Evolutionary conservation across 139 green algal species (phyloP).

Genomic region (Chlamydomonas incerta): DNA sequence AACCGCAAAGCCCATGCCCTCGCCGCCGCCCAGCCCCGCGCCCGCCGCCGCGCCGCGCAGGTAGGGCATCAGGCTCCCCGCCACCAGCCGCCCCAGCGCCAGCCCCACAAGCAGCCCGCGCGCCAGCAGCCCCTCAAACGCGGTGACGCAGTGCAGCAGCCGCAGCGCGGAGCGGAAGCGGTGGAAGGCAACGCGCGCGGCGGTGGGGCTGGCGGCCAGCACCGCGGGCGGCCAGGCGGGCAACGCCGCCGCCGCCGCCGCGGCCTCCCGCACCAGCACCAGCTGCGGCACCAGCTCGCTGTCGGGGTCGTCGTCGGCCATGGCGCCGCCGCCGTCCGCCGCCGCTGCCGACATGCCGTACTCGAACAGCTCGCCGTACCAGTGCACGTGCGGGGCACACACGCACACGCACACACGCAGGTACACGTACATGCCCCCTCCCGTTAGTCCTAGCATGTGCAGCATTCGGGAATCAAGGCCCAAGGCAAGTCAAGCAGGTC

Average conservation of each 20-base stretch:
- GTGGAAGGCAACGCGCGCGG: constrained; percentile 57
- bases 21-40: constrained; percentile 17
- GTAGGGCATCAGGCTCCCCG: constrained; percentile 65
- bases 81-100: constrained; percentile 59
- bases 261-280: constrained; percentile 77
- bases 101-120: constrained; percentile 57
- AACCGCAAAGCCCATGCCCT: constrained; percentile 52
- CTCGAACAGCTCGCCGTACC: constrained; percentile 87
- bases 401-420: no score
- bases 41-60: constrained; percentile 48
- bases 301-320: constrained; percentile 74
- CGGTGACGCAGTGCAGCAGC: constrained; percentile 61
- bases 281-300: constrained; percentile 84
- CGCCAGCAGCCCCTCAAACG: constrained; percentile 71
- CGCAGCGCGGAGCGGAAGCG: constrained; percentile 70
- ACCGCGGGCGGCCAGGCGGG: constrained; percentile 70
- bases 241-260: constrained; percentile 56
- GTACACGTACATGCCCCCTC: no score
- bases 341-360: constrained; percentile 69
- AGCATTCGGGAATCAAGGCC: no score
- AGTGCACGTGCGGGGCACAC: no score
- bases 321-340: constrained; percentile 26
- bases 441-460: no score
- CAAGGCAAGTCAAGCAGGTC: no score
- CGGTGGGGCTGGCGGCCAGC: constrained; percentile 47